Evolutionary conservation across 176 grass and related monocot genomes (phyloP).

Genomic region (Lolium perenne): DNA sequence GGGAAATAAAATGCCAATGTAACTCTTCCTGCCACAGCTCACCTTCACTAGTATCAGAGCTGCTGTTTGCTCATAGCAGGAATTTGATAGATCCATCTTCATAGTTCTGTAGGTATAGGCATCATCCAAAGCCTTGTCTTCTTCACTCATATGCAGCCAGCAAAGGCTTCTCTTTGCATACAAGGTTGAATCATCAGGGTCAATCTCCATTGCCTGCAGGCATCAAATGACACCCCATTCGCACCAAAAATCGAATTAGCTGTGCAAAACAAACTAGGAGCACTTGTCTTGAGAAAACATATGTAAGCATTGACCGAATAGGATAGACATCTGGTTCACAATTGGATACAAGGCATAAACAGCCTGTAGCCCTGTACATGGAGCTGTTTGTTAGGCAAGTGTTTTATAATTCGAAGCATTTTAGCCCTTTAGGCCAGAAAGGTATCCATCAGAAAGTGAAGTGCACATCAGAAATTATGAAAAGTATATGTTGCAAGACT

Average conservation of each 20-base stretch:
- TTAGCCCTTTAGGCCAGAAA: background rate
- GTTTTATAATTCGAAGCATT: background rate
- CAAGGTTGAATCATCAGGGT: conserved; percentile 8
- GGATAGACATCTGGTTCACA: no score
- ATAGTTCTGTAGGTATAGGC: background rate
- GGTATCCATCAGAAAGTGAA: background rate
- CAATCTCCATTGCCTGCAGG: background rate
- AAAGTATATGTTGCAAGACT: background rate
- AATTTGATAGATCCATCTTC: background rate
- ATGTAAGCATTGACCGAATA: no score
- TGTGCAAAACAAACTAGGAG: no score
- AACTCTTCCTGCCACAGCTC: background rate
- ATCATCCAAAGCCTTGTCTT: background rate
- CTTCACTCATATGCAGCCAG: background rate
- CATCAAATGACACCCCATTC: no score
- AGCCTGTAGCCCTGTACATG: no score
- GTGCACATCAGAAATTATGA: background rate
- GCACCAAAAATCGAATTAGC: no score
- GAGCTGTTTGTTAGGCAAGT: background rate
- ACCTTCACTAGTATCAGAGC: background rate
- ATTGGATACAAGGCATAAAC: background rate
- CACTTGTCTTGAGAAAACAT: no score
- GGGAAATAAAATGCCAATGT: background rate
- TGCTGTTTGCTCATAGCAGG: background rate
- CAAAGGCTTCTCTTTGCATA: conserved; percentile 8